Base-by-base conservation (phyloP, 768 basidiomycete genomes). In the Lentinula guzmanii region DNA sequence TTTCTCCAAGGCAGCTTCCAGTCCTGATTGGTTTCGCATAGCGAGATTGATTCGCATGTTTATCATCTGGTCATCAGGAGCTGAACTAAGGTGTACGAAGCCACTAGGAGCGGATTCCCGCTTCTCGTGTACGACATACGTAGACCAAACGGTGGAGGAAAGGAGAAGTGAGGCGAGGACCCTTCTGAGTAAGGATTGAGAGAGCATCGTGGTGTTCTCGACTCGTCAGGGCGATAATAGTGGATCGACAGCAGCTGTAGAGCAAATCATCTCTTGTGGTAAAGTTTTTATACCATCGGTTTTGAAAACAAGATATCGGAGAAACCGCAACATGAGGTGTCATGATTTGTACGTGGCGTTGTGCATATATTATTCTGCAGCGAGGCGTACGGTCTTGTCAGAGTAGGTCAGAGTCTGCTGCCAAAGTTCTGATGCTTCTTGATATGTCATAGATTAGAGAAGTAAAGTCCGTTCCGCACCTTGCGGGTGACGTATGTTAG, bases 11-110 rank as follows among this genome's bases (percentile, higher is more conserved):
- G 55, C 55, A 2, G 37, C 39, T 37, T 56, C 55, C 1, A 56
- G 33, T 28, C 55, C 55, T 31, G 18, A 9, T 41, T 24, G 55
- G 31, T 56, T 43, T 9, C 41, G 21, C 55, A 56, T 56, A 16
- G 55, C 18, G 10, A 56, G 21, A 10, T 56, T 56, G 21, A 56
- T 56, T 28, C 55, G 55, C 55, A 56, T 56, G 37, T 56, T 9
- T 1, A 56, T n/a, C 11, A 43, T 28, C 41, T 41, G 7, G 31
- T 56, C 55, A 24, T 56, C 37, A 15, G 37, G 37, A 28, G 55
- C 55, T 11, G 18, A 37, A 4, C 39, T 13, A 15, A 56, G 18
- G 13, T 24, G 39, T 16, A 18, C 43, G 28, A 41, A 56, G 15
- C 55, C 55, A n/a, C 21, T 56, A 11, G 55, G 55, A 13, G 28